These are phyloP conservation scores for Plectosphaerella sp. DNA, from an alignment of 2,329 filamentous ascomycete genomes.

Conservation along the genomic window DNA sequence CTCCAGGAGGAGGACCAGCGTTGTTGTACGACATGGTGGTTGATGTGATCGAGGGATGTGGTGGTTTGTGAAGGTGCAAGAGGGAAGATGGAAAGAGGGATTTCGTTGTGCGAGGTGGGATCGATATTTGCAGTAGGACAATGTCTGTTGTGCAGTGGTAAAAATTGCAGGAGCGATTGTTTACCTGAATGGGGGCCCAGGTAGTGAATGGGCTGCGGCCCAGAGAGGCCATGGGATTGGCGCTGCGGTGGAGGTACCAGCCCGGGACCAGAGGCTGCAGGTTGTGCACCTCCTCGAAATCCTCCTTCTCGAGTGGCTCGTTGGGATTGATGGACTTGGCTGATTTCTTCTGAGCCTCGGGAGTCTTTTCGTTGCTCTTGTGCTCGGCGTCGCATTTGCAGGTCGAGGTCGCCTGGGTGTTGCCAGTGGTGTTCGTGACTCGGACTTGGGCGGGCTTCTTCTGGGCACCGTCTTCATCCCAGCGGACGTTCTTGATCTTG, in stretches of 20 bases:
- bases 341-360: too few relatives aligned
- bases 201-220: not conserved
- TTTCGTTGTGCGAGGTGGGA: slow-evolving; percentile 10
- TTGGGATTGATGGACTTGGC: too few relatives aligned
- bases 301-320: too few relatives aligned
- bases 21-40: slow-evolving; percentile 28
- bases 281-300: too few relatives aligned
- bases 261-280: not conserved
- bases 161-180: not conserved
- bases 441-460: too few relatives aligned
- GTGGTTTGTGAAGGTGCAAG: slow-evolving; percentile 7
- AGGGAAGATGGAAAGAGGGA: slow-evolving; percentile 11
- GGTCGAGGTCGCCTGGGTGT: too few relatives aligned
- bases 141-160: not conserved
- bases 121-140: slow-evolving; percentile 19
- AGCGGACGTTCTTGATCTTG: not conserved
- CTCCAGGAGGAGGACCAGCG: slow-evolving; percentile 32
- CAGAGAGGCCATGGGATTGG: not conserved
- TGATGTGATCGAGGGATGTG: slow-evolving; percentile 10
- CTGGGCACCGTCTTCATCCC: not conserved
- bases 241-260: not conserved
- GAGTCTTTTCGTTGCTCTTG: too few relatives aligned
- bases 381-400: too few relatives aligned
- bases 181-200: not conserved
- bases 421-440: too few relatives aligned